A percentile compares a stretch with the other conserved stretches of the same genome.
phyloP scores from a whole-genome alignment of 192 early-diverging fungal species.

The Gigaspora rosea region DNA sequence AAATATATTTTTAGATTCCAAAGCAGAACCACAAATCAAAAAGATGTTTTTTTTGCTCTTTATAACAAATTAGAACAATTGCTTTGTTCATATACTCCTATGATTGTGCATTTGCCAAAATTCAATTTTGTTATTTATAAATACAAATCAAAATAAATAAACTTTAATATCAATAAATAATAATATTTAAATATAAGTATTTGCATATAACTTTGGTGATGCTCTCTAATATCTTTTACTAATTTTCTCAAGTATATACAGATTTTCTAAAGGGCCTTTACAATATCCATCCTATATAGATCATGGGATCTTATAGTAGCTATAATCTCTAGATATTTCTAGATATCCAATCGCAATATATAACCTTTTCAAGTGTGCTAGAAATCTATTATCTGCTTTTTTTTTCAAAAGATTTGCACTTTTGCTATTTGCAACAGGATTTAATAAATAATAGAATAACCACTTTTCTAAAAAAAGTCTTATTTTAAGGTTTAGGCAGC shows the following conservation, averaged over 20 bases:
- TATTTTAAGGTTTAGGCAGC: not conserved
- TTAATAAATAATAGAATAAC: conserved; percentile 4
- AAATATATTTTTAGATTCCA: conserved; percentile 31
- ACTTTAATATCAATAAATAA: not conserved
- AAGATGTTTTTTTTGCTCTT: conserved; percentile 29
- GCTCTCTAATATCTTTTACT: not conserved
- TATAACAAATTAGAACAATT: conserved; percentile 29
- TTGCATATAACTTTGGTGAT: conserved; percentile 13
- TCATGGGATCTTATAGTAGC: not conserved
- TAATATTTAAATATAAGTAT: too few species aligned
- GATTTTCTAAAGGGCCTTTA: not conserved
- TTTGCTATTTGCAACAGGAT: not conserved
- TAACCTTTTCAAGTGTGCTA: conserved; percentile 1
- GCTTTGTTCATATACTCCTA: conserved; percentile 18
- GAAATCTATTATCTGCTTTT: conserved; percentile 5
- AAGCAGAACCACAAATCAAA: conserved; percentile 29
- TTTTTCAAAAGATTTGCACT: not conserved
- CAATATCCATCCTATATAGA: conserved; percentile 17
- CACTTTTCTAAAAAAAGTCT: conserved; percentile 12
- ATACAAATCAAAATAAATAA: not conserved
- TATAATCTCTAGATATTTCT: conserved; percentile 11
- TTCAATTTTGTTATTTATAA: not conserved
- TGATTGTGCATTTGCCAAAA: not conserved
- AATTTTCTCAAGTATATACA: conserved; percentile 19
- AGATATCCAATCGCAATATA: conserved; percentile 4